Percentiles rank a stretch among this genome's conserved stretches.
Conservation (phyloP, 257 asterid genomes). For the Penstemon davidsonii region DNA sequence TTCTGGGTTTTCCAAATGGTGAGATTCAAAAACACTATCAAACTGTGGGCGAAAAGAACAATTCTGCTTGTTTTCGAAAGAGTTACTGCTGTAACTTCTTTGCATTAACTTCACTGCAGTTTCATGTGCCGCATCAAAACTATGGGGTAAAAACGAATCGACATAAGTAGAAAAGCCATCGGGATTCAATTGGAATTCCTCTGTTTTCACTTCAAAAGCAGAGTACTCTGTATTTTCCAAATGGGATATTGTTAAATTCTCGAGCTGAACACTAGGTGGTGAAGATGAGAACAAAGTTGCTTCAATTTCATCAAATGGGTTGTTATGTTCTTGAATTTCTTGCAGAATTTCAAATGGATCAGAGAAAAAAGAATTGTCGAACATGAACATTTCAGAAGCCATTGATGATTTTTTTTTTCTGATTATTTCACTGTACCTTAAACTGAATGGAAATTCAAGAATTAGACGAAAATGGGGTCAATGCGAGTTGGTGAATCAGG, state of each 20-base stretch:
- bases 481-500: slow-evolving; percentile 22
- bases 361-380: slow-evolving; percentile 54
- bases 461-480: slow-evolving; percentile 3
- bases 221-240: slow-evolving; percentile 37
- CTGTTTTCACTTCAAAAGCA: slow-evolving; percentile 46
- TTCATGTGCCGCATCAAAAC: slow-evolving; percentile 32
- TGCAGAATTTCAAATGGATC: slow-evolving; percentile 53
- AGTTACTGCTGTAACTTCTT: slow-evolving; percentile 72
- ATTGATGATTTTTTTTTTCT: slow-evolving; percentile 26
- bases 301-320: slow-evolving; percentile 38
- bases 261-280: slow-evolving; percentile 62
- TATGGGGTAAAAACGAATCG: slow-evolving; percentile 34
- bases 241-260: slow-evolving; percentile 46
- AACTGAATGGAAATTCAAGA: background rate
- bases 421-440: background rate
- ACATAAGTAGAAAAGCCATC: slow-evolving; percentile 26
- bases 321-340: slow-evolving; percentile 30
- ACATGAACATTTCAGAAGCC: slow-evolving; percentile 66
- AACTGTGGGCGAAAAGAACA: slow-evolving; percentile 44
- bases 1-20: slow-evolving; percentile 42
- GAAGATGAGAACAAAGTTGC: slow-evolving; percentile 53
- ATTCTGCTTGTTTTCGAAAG: slow-evolving; percentile 43
- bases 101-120: slow-evolving; percentile 66
- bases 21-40: slow-evolving; percentile 46
- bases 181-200: slow-evolving; percentile 46